Evolutionary conservation across 2,329 filamentous ascomycete genomes (phyloP), one percentile per base, ranked within the genome.

Genomic region (Ceratocystis huliohia): DNA sequence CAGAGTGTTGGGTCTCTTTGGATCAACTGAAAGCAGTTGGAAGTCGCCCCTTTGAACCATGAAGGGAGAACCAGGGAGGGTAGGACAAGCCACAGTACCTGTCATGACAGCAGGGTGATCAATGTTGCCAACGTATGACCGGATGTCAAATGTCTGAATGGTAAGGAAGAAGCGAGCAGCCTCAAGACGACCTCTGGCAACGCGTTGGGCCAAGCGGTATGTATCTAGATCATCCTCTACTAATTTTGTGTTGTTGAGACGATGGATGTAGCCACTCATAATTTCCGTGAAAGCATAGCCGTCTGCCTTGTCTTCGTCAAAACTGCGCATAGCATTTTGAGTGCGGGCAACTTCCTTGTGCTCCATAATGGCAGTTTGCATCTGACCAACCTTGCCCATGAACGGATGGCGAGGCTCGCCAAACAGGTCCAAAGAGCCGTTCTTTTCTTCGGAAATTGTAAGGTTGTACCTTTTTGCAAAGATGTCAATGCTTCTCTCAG

Each of bases 251-350:
- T 73, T 71, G 65, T 76, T 72, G 70, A 80, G 80, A 61, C 74
- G 72, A 69, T 84, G 81, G 30, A 88, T 77, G 69, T 81, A 82
- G 8, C 85, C 85, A 6, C 80, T 79, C 83, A 88, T 86, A 67
- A 86, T 80, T 72, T 88, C 84, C 0, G 82, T 82, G 71, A 88
- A 88, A 28, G 80, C 81, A 65, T 86, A 79, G 0, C 83, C 82
- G 56, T 74, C 75, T 8, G 79, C 77, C 41, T 79, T 76, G 63
- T 79, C 70, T 1, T 75, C 75, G 33, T 74, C 75, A 5, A 80
- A 82, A 25, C 73, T 71, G 22, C 73, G 71, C 65, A 82, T 79
- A 15, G 75, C 64, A 20, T 62, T 63, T 17, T 72, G 72, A 0
- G 77, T 76, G 20, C 73, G 72, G 7, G 70, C 69, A 33, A 81